A percentile compares a stretch with the other conserved stretches of the same genome.
phyloP scores from a whole-genome alignment of 2,329 filamentous ascomycete genomes.

The Fulvia fulva region DNA sequence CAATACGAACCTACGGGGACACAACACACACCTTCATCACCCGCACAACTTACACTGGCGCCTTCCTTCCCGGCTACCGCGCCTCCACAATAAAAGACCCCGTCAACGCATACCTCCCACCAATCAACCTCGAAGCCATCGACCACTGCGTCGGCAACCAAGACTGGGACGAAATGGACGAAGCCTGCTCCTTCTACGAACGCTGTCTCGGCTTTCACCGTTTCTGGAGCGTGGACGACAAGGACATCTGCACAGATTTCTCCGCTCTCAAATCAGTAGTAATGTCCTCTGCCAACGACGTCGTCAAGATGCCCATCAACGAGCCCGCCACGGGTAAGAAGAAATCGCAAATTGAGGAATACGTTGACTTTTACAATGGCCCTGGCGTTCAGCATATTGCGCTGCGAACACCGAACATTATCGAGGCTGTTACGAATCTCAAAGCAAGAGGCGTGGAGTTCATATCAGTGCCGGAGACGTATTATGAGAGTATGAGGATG shows the following conservation, averaged over 20 bases:
- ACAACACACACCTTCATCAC: conserved; percentile 90
- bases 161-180: conserved; percentile 84
- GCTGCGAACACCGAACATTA: conserved; percentile 75
- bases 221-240: conserved; percentile 96
- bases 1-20: conserved; percentile 89
- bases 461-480: conserved; percentile 81
- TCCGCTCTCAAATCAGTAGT: conserved; percentile 84
- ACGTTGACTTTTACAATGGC: conserved; percentile 81
- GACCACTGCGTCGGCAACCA: conserved; percentile 98
- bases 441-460: conserved; percentile 88
- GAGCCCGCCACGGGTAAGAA: conserved; percentile 88
- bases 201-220: conserved; percentile 86
- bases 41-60: conserved; percentile 63
- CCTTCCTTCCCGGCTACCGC: conserved; percentile 81
- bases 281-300: conserved; percentile 76
- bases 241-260: conserved; percentile 88
- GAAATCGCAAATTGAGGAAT: conserved; percentile 88
- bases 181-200: conserved; percentile 70
- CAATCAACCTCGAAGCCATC: conserved; percentile 67
- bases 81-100: conserved; percentile 48
- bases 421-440: conserved; percentile 70
- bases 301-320: conserved; percentile 98
- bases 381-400: conserved; percentile 92
- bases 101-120: conserved; percentile 52
- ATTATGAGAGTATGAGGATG: conserved; percentile 73